Evolutionary conservation across 2,329 filamentous ascomycete genomes (phyloP).

Genomic region (Penicillium crustosum): DNA sequence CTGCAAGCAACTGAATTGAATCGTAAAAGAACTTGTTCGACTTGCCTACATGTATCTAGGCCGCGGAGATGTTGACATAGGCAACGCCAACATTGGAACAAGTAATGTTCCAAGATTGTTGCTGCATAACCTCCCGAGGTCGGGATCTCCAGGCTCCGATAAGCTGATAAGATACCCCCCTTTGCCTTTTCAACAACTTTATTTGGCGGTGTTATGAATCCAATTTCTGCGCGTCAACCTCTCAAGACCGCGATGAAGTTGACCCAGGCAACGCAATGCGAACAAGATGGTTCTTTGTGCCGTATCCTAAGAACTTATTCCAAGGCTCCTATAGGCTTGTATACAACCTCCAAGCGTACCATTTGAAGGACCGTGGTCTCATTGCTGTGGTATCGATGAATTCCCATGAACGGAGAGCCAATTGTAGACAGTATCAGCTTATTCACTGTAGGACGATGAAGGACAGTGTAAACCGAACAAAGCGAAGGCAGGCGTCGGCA

Average conservation of each 20-base stretch:
- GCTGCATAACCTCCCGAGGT: no score
- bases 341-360: not conserved
- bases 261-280: not conserved
- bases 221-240: not conserved
- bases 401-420: not conserved
- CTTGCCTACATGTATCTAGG: no score
- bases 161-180: not conserved
- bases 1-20: not conserved
- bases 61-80: no score
- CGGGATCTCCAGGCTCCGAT: not conserved
- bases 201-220: not conserved
- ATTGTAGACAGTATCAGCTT: not conserved
- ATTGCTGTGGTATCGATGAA: no score
- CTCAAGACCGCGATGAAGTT: not conserved
- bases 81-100: not conserved
- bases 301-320: not conserved
- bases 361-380: not conserved
- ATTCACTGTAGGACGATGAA: not conserved
- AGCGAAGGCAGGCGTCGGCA: not conserved
- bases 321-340: not conserved
- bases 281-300: not conserved
- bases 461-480: not conserved
- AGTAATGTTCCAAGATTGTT: no score
- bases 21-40: not conserved
- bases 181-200: no score